Conservation (phyloP, 1,139 yeast species). For the Taphrina wiesneri region DNA sequence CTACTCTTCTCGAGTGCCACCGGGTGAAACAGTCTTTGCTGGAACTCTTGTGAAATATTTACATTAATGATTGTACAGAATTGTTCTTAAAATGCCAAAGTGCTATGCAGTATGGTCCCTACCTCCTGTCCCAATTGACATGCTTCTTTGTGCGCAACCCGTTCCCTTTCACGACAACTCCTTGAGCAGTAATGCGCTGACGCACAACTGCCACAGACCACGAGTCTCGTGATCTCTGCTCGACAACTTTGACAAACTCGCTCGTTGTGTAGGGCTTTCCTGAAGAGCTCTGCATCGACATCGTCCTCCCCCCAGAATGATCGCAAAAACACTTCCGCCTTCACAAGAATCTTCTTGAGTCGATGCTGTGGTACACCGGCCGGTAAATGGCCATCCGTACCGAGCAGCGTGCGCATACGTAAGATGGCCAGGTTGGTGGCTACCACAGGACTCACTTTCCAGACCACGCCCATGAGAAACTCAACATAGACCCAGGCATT, state of each 20-base stretch:
- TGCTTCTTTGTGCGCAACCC: not conserved
- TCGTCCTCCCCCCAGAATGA: conserved; percentile 18
- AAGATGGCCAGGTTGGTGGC: conserved; percentile 29
- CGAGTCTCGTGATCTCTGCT: not conserved
- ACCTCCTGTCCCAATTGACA: conserved; percentile 7
- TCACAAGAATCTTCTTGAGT: not conserved
- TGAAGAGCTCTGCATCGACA: conserved; percentile 12
- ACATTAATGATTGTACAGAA: not conserved
- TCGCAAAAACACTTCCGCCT: conserved; percentile 1
- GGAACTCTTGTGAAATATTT: not conserved
- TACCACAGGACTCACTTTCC: conserved; percentile 24
- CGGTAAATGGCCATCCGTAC: not conserved
- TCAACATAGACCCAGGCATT: conserved; percentile 22
- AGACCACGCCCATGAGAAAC: conserved; percentile 2
- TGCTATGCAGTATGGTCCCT: conserved; percentile 6
- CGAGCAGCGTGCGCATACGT: conserved; percentile 16
- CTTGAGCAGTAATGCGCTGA: conserved; percentile 18
- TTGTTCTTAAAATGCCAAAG: not conserved
- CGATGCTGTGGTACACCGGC: conserved; percentile 12
- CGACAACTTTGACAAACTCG: not conserved
- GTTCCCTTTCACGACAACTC: not conserved
- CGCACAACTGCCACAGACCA: conserved; percentile 18
- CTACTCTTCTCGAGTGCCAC: too few relatives aligned
- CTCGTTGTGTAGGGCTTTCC: not conserved
- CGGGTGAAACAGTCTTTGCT: too few relatives aligned